phyloP scores from a whole-genome alignment of 805 yeast genomes.

The Wickerhamomyces silvicola region DNA sequence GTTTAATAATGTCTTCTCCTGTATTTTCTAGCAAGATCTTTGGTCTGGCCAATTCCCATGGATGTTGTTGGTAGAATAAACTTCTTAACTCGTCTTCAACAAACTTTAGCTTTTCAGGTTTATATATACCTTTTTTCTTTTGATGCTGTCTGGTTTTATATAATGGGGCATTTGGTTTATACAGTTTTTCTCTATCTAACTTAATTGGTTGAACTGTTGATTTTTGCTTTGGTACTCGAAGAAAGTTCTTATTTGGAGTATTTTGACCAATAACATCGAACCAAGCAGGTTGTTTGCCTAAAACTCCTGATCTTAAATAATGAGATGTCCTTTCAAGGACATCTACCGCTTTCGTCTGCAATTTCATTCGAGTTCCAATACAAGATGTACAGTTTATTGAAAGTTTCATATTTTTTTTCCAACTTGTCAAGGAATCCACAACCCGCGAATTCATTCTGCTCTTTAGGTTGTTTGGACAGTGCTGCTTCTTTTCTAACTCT shows the following conservation, averaged over 20 bases:
- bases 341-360: conserved; percentile 67
- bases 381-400: no score
- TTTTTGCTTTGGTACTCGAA: conserved; percentile 19
- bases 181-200: conserved; percentile 10
- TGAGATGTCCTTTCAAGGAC: conserved; percentile 79
- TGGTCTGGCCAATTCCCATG: conserved; percentile 96
- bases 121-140: conserved; percentile 8
- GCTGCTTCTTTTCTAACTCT: no score
- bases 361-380: no score
- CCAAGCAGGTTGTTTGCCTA: conserved; percentile 80
- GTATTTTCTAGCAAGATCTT: conserved; percentile 72
- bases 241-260: conserved; percentile 68
- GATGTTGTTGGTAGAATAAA: conserved; percentile 86
- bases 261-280: conserved; percentile 72
- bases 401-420: no score
- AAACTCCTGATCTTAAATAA: conserved; percentile 62
- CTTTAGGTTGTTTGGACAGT: no score
- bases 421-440: no score
- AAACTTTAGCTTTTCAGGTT: conserved; percentile 21
- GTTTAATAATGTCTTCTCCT: conserved; percentile 43
- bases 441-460: no score
- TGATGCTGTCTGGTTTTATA: conserved; percentile 27
- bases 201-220: conserved; percentile 2
- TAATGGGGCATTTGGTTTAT: conserved; percentile 13
- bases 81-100: conserved; percentile 73